These are phyloP conservation scores for Dipteronia sinensis DNA, from an alignment of 345 rosid species.

Conservation along the genomic window DNA sequence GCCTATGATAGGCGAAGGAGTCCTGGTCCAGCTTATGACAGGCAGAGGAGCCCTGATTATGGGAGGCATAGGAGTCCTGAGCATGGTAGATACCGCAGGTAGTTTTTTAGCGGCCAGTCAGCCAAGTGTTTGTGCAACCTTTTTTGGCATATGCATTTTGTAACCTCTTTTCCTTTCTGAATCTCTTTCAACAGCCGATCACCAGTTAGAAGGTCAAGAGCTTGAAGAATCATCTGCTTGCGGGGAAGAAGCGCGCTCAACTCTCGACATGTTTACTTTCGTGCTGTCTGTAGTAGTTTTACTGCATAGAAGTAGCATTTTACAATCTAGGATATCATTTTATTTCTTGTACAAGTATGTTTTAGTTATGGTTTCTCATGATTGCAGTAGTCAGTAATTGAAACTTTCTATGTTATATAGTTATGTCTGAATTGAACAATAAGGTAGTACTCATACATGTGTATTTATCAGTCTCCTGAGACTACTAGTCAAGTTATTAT, in stretches of 20 bases:
- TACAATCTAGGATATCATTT: background rate
- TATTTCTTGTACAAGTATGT: background rate
- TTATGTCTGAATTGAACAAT: background rate
- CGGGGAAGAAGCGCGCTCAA: constrained; percentile 18
- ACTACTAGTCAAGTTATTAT: background rate
- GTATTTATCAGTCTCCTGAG: background rate
- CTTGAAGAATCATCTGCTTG: constrained; percentile 24
- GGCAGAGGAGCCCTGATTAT: constrained; percentile 48
- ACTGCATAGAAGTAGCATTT: constrained; percentile 13
- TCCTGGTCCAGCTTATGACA: constrained; percentile 54
- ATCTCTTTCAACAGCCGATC: constrained; percentile 52
- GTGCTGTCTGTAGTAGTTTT: constrained; percentile 8
- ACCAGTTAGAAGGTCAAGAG: constrained; percentile 61
- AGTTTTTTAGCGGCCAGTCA: constrained; percentile 4
- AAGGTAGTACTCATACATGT: background rate
- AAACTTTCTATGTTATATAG: background rate
- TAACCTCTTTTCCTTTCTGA: background rate
- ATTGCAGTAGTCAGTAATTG: background rate
- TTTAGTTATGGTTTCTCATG: background rate
- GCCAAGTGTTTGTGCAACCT: constrained; percentile 15
- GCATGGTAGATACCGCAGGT: constrained; percentile 71
- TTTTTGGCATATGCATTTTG: background rate
- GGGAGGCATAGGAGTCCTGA: constrained; percentile 52
- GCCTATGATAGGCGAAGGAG: constrained; percentile 53
- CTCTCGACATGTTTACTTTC: constrained; percentile 2